These are phyloP conservation scores for Batkoa obscura DNA, from an alignment of 371 early-diverging fungal species.

Conservation along the genomic window DNA sequence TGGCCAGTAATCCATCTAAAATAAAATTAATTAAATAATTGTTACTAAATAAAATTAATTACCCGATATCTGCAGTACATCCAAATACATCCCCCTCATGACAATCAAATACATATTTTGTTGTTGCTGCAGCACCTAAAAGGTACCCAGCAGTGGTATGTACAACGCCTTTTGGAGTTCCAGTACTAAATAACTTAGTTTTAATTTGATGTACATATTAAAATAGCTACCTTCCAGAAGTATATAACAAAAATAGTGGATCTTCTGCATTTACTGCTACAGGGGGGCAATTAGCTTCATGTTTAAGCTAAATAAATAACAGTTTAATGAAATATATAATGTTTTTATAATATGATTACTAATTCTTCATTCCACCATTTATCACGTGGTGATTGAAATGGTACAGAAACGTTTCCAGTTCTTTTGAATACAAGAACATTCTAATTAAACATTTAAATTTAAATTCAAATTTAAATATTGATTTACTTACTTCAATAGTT, in stretches of 20 bases:
- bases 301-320: slow-evolving; percentile 6
- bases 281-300: slow-evolving; percentile 60
- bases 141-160: slow-evolving; percentile 92
- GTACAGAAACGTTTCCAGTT: slow-evolving; percentile 54
- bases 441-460: background rate
- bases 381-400: slow-evolving; percentile 53
- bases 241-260: slow-evolving; percentile 92
- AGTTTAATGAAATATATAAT: background rate
- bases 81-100: slow-evolving; percentile 67
- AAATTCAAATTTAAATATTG: background rate
- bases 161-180: slow-evolving; percentile 85
- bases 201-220: background rate
- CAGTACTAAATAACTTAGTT: slow-evolving; percentile 33
- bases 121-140: slow-evolving; percentile 66
- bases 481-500: slow-evolving; percentile 24
- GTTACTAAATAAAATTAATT: background rate
- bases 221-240: slow-evolving; percentile 36
- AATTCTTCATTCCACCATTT: slow-evolving; percentile 77
- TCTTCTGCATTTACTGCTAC: slow-evolving; percentile 79
- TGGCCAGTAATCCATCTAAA: slow-evolving; percentile 56
- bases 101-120: slow-evolving; percentile 81
- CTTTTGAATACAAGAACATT: slow-evolving; percentile 74
- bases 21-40: background rate
- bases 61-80: slow-evolving; percentile 63
- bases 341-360: slow-evolving; percentile 9